Evolutionary conservation across 139 green algal species (phyloP), one percentile per base, ranked within the genome.

Genomic region (Desmodesmus armatus): DNA sequence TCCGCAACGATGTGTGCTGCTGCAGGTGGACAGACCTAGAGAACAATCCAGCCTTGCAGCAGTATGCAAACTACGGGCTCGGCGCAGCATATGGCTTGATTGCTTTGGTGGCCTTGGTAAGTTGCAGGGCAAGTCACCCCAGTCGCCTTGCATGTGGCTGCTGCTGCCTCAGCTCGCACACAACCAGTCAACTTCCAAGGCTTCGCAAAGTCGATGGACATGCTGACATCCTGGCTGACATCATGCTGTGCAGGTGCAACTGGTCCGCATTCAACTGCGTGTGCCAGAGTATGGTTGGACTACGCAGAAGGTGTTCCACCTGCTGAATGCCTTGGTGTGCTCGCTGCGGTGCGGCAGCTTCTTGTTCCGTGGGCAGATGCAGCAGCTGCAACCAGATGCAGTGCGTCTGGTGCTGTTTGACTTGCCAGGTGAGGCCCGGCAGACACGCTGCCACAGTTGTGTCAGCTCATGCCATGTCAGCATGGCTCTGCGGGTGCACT

Each of bases 281-380:
- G 94, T 99, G 37, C 97, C 98, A 9, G 95, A 99, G 88, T 99
- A 98, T 83, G 98, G 98, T 17, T 99, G 97, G 97, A 99, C 98
- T 17, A 99, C 98, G 17, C 98, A 99, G 78, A 99, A 99, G 88
- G 96, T 99, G 23, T 99, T 99, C 87, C 96, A 99, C 85, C 91
- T 99, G 15, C 92, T 99, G 15, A 99, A 99, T 85, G 94, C 94
- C 71, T 47, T 98, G n/a, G 92, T 98, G 1, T 96, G 90, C 49
- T 60, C 77, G 2, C 49, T 98, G 67, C 94, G 97, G 15, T 90
- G 89, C 58, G 89, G 82, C 5, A 94, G 97, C 23, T 99, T 99
- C 85, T 84, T 94, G 33, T 90, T 96, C 85, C 82, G 94, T 5
- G 43, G 83, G 4, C 80, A 91, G 25, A 82, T 98, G 51, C 91